Evolutionary conservation across 2,329 filamentous ascomycete genomes (phyloP).

Genomic region (Colletotrichum aenigma): DNA sequence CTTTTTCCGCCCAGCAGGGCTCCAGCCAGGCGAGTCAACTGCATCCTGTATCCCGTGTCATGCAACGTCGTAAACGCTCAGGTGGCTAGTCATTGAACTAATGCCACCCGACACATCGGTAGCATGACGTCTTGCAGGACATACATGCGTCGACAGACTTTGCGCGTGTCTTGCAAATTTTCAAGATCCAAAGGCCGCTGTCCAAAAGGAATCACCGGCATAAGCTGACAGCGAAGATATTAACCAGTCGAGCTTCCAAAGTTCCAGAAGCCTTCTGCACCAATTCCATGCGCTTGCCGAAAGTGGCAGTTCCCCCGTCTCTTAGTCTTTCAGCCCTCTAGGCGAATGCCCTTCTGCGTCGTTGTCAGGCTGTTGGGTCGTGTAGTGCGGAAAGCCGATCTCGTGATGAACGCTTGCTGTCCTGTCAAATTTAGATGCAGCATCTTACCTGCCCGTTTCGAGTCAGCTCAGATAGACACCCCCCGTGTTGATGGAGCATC

Average conservation of each 20-base stretch:
- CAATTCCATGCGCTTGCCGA: constrained; percentile 10
- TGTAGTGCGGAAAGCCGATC: background rate
- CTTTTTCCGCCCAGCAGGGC: background rate
- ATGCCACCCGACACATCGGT: background rate
- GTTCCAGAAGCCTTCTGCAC: constrained; percentile 12
- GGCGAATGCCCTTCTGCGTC: background rate
- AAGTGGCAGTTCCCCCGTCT: background rate
- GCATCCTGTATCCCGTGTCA: background rate
- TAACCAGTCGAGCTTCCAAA: background rate
- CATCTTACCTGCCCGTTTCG: background rate
- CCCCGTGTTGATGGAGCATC: background rate
- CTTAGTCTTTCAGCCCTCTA: background rate
- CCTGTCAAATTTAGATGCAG: background rate
- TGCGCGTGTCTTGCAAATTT: background rate
- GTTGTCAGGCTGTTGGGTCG: background rate
- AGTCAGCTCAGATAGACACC: background rate
- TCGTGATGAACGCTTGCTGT: background rate
- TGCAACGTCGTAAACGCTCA: background rate
- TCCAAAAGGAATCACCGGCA: background rate
- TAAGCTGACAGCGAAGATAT: background rate
- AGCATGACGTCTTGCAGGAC: background rate
- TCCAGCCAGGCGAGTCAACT: background rate
- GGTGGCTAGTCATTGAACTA: background rate
- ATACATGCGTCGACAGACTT: background rate
- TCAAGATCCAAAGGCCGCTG: background rate